Percentiles rank a stretch among this genome's conserved stretches.
Evolutionary conservation across 768 basidiomycete genomes (phyloP).

Genomic region (Russula griseocarnosa): DNA sequence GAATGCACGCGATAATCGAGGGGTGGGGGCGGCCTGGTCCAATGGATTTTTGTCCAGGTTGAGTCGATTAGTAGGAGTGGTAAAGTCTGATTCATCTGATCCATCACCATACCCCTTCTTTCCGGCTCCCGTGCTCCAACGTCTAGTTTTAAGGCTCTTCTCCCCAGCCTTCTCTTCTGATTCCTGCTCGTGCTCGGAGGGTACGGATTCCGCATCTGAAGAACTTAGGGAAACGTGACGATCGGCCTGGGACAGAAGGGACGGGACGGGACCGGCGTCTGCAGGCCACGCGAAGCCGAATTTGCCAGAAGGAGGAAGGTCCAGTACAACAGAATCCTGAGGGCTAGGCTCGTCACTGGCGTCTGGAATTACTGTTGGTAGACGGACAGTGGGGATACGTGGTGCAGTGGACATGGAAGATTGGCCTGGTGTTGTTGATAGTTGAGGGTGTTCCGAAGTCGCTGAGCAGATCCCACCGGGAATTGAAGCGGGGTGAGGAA

Average conservation of each 20-base stretch:
- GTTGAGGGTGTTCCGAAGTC: constrained; percentile 11
- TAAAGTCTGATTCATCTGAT: constrained; percentile 31
- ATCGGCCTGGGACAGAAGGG: constrained; percentile 39
- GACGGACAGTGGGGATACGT: constrained; percentile 48
- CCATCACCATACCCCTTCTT: constrained; percentile 31
- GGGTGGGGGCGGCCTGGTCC: constrained; percentile 36
- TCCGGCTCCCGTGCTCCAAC: constrained; percentile 21
- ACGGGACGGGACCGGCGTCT: constrained; percentile 42
- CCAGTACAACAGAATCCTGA: constrained; percentile 46
- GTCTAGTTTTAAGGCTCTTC: constrained; percentile 5
- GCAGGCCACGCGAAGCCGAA: constrained; percentile 59
- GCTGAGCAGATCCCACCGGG: constrained; percentile 10
- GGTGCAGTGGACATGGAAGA: constrained; percentile 34
- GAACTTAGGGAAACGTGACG: constrained; percentile 41
- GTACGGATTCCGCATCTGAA: constrained; percentile 49
- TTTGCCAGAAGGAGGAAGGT: constrained; percentile 48
- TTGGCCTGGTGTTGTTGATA: constrained; percentile 15
- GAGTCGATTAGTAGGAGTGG: constrained; percentile 35
- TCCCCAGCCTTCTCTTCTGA: neutral
- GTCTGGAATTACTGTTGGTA: constrained; percentile 41
- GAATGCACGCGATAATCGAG: constrained; percentile 69
- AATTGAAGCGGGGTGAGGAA: constrained; percentile 16
- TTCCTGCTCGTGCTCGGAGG: constrained; percentile 44
- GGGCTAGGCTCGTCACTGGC: constrained; percentile 41
- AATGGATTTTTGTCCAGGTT: constrained; percentile 35